Evolutionary conservation across 768 basidiomycete species (phyloP).

Genomic region (Trametes sanguinea): DNA sequence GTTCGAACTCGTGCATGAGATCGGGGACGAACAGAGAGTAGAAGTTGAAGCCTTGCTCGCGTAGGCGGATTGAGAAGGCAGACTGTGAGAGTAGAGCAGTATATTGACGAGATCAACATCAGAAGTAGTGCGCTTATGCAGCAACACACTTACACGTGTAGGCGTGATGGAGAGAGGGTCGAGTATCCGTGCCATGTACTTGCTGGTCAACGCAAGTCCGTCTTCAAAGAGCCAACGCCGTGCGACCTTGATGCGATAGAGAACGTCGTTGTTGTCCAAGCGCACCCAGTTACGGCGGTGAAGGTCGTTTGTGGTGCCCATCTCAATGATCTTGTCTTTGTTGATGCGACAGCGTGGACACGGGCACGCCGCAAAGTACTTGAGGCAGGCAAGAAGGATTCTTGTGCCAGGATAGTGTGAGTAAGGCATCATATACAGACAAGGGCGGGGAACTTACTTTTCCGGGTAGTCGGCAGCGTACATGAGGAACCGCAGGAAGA

Average conservation of each 20-base stretch:
- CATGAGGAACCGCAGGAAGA: slow-evolving; percentile 31
- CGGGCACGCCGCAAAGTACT: slow-evolving; percentile 40
- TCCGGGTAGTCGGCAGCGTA: slow-evolving; percentile 39
- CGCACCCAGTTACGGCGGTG: slow-evolving; percentile 1
- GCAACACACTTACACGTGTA: slow-evolving; percentile 14
- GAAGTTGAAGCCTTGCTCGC: slow-evolving; percentile 29
- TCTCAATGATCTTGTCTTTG: slow-evolving; percentile 30
- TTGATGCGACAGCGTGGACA: slow-evolving; percentile 42
- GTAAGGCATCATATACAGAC: too few species aligned
- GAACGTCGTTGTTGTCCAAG: slow-evolving; percentile 2
- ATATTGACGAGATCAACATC: too few species aligned
- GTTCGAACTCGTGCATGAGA: slow-evolving; percentile 39
- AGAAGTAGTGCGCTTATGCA: too few species aligned
- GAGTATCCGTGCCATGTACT: slow-evolving; percentile 15
- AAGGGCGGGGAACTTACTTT: slow-evolving; percentile 30
- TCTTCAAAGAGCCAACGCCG: slow-evolving; percentile 22
- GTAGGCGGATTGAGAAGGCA: slow-evolving; percentile 2
- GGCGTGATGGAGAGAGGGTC: slow-evolving; percentile 19
- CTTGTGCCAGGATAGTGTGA: too few species aligned
- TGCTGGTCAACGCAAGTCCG: slow-evolving; percentile 16
- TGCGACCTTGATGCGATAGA: slow-evolving; percentile 10
- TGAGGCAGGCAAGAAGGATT: slow-evolving; percentile 40
- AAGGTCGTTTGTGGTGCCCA: slow-evolving; percentile 29
- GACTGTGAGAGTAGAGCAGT: too few species aligned
- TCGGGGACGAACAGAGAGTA: slow-evolving; percentile 33